A percentile compares a stretch with the other conserved stretches of the same genome.
Conservation (phyloP, 805 yeast species). For the Saccharomycopsis sp. region DNA sequence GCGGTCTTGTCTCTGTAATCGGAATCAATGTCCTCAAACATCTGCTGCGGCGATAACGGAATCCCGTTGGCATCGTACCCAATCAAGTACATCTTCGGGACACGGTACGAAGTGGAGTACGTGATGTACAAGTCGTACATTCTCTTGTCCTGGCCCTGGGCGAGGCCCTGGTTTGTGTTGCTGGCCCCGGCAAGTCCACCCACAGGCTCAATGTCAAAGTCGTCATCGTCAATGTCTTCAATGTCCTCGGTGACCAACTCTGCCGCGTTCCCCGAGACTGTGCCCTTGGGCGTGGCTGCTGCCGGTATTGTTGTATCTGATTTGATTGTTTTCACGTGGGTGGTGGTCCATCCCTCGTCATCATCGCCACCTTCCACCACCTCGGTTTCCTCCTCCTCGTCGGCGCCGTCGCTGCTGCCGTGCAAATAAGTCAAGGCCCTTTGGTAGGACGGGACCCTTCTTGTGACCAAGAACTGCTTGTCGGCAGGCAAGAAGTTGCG, state of each 20-base stretch:
- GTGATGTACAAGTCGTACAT: slow-evolving; percentile 84
- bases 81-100: slow-evolving; percentile 86
- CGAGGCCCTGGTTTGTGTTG: slow-evolving; percentile 24
- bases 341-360: slow-evolving; percentile 38
- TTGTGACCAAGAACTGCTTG: slow-evolving; percentile 80
- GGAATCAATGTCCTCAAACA: slow-evolving; percentile 89
- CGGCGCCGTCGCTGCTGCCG: slow-evolving; percentile 32
- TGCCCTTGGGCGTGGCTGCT: background rate
- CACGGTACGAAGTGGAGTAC: slow-evolving; percentile 90
- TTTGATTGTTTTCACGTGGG: slow-evolving; percentile 22
- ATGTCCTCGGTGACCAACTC: slow-evolving; percentile 22
- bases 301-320: background rate
- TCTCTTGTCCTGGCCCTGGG: slow-evolving; percentile 35
- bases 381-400: slow-evolving; percentile 30
- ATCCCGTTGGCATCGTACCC: slow-evolving; percentile 80
- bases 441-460: slow-evolving; percentile 78
- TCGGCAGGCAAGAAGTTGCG: slow-evolving; percentile 74
- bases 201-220: slow-evolving; percentile 32
- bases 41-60: slow-evolving; percentile 77
- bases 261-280: background rate
- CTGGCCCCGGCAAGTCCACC: slow-evolving; percentile 31
- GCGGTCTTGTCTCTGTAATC: slow-evolving; percentile 95
- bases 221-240: slow-evolving; percentile 42
- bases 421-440: slow-evolving; percentile 48
- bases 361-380: no score